Percentiles rank a stretch among this genome's conserved stretches.
phyloP scores from a whole-genome alignment of 2,329 filamentous ascomycete genomes.

The Lomentospora prolificans region DNA sequence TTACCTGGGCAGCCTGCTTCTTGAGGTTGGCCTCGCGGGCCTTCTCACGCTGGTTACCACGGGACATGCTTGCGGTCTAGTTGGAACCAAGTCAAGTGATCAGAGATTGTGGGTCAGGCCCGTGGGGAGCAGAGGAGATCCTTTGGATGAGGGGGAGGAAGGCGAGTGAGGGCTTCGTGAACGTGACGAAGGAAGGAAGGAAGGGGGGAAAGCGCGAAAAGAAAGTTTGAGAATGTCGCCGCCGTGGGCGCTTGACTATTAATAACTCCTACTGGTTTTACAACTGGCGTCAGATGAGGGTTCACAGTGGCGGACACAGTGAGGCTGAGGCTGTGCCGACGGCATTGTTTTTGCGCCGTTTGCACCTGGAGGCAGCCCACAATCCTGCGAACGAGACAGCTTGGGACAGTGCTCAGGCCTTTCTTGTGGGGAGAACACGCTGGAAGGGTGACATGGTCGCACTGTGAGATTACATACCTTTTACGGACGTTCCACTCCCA shows the following conservation, averaged over 20 bases:
- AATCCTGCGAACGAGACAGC: no score
- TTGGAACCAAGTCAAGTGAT: no score
- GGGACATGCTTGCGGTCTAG: slow-evolving; percentile 62
- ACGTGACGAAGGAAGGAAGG: not conserved
- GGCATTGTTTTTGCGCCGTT: not conserved
- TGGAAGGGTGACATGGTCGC: no score
- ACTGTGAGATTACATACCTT: no score
- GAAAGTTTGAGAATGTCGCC: not conserved
- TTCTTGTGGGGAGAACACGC: no score
- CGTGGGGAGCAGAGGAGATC: no score
- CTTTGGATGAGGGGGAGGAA: not conserved
- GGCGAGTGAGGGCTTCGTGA: not conserved
- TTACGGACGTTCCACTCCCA: no score
- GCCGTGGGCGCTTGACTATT: no score
- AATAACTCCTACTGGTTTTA: no score
- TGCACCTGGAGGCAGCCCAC: no score
- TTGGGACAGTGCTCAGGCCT: no score
- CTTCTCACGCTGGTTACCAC: slow-evolving; percentile 93
- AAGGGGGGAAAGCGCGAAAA: not conserved
- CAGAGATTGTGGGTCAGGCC: no score
- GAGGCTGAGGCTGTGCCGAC: not conserved
- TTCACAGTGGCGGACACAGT: not conserved
- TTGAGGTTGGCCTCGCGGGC: slow-evolving; percentile 81
- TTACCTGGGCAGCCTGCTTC: slow-evolving; percentile 51
- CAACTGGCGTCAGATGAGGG: not conserved